Evolutionary conservation across 148 eudicot genomes (phyloP).

Genomic region (Suaeda aralocaspica): DNA sequence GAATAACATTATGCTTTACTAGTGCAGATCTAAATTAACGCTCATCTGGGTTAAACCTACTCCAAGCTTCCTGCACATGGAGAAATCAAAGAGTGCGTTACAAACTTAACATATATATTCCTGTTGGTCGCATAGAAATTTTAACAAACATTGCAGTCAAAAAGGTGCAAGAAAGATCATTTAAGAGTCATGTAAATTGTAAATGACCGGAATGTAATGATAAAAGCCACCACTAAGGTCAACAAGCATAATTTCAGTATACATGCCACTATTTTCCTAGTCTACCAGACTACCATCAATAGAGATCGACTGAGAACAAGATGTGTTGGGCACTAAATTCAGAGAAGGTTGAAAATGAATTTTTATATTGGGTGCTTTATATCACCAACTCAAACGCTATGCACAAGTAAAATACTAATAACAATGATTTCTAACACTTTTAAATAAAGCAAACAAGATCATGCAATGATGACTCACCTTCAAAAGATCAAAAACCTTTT

Average conservation of each 20-base stretch:
- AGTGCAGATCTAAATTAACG: constrained; percentile 27
- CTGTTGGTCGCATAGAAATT: background rate
- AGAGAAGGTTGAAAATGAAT: background rate
- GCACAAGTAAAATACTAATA: too few relatives aligned
- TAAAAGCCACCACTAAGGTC: background rate
- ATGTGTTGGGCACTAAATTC: background rate
- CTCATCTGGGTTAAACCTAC: constrained; percentile 70
- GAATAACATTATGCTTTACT: background rate
- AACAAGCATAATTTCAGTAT: background rate
- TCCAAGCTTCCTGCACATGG: constrained; percentile 79
- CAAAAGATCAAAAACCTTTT: constrained; percentile 92
- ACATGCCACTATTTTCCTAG: background rate
- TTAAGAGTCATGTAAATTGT: background rate
- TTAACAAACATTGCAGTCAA: background rate
- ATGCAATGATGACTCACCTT: constrained; percentile 45
- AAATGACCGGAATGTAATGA: background rate
- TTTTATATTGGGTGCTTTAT: background rate
- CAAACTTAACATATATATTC: background rate
- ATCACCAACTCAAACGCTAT: too few relatives aligned
- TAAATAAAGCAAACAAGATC: constrained; percentile 2
- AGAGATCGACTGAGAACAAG: background rate
- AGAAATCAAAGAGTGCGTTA: background rate
- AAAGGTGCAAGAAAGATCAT: background rate
- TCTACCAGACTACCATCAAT: background rate
- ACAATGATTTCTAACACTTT: background rate